These are phyloP conservation scores for Aspergillus steynii DNA, from an alignment of 495 filamentous ascomycete species.

Conservation along the genomic window DNA sequence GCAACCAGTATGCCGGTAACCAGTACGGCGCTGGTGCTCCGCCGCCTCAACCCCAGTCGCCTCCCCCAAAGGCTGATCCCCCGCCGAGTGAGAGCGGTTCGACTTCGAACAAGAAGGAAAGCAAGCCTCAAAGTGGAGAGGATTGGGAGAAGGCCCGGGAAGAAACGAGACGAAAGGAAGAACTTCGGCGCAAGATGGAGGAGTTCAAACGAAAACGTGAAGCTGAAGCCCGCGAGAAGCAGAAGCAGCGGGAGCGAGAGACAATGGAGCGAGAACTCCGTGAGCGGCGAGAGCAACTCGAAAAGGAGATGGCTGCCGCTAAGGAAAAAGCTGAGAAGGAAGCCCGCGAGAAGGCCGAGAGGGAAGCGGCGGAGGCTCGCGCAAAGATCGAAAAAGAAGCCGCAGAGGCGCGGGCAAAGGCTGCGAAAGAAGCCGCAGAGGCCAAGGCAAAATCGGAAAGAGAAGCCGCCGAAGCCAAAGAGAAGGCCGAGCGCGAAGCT, in stretches of 20 bases:
- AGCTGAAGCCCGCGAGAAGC: conserved; percentile 44
- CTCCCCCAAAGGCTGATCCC: conserved; percentile 21
- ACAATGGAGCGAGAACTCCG: conserved; percentile 51
- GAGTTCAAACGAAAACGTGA: conserved; percentile 59
- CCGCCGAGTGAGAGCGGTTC: conserved; percentile 21
- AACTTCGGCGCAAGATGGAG: conserved; percentile 59
- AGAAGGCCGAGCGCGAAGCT: conserved; percentile 32
- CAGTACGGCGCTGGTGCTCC: conserved; percentile 28
- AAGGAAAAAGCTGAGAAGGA: conserved; percentile 47
- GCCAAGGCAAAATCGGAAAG: conserved; percentile 24
- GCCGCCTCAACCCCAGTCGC: conserved; percentile 14
- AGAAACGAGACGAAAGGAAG: conserved; percentile 57
- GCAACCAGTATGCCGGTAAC: conserved; percentile 40
- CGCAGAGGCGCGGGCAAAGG: conserved; percentile 27
- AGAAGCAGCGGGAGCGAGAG: conserved; percentile 48
- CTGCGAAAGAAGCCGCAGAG: conserved; percentile 32
- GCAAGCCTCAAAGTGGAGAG: conserved; percentile 17
- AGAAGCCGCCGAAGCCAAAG: conserved; percentile 29
- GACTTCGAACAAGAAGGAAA: conserved; percentile 13
- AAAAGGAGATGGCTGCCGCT: conserved; percentile 48
- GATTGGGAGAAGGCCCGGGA: conserved; percentile 56
- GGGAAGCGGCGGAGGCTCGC: conserved; percentile 29
- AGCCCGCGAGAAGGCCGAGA: conserved; percentile 42
- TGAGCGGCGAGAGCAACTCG: conserved; percentile 50
- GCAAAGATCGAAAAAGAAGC: conserved; percentile 28